Base-by-base conservation (phyloP, 495 filamentous ascomycete species). In the Podospora sp. region DNA sequence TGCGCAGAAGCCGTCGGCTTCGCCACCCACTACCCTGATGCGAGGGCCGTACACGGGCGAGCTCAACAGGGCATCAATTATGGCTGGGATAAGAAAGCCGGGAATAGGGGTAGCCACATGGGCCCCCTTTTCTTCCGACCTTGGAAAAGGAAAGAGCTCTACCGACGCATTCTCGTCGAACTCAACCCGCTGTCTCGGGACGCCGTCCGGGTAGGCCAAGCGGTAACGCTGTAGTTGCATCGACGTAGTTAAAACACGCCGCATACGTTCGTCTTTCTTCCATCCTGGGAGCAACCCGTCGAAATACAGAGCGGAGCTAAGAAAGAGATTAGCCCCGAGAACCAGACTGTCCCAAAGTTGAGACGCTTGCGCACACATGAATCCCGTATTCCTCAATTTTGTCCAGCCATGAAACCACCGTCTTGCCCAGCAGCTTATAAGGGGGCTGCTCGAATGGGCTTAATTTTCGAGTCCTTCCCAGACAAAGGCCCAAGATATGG, bases 1-100 rank as follows among this genome's bases (percentile, higher is more conserved):
- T 12, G 88, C 90, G 77, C 91, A 93, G 69, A 84, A 89, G 6
- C 76, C 71, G 70, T 94, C 90, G 21, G 91, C 91, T 73, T 94
- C 91, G 0, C 89, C 90, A 0, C 89, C 83, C 1, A 91, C 86
- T 50, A 91, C 83, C 14, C 77, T 67, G 2, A 84, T 84, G 3
- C 86, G 68, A 5, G 75, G 65, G 3, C 77, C 80, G 78, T 86
- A 92, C 0, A 71, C 66, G 21, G 72, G 16, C 1, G 73, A 78
- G 7, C 33, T 46, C 22, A 68, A 76, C 16, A 94, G 73, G 14
- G 86, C 83, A 65, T 93, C 90, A 60, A 89, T 80, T n/a, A 92
- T 79, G 18, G 86, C 84, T 0, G 90, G 83, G 3, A 93, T 86
- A 22, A 92, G 82, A 65, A 94, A 92, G 0, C 88, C 79, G 18